A percentile compares a stretch with the other conserved stretches of the same genome.
phyloP scores from a whole-genome alignment of 129 eudicot species.

The Helichrysum umbraculigerum region DNA sequence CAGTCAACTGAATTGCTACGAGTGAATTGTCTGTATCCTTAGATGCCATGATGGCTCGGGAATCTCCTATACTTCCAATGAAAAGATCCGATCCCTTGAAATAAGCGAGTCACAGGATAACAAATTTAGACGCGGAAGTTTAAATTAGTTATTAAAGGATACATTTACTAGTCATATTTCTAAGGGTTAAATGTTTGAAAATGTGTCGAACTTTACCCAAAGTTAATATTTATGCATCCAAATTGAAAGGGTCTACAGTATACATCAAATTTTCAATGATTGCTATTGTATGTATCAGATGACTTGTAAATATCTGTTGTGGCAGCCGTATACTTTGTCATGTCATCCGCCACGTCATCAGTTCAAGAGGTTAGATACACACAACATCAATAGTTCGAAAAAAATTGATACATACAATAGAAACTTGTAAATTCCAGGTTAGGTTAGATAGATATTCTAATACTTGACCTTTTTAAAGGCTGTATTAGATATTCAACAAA shows the following conservation, averaged over 20 bases:
- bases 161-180: background rate
- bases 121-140: constrained; percentile 2
- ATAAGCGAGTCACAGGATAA: background rate
- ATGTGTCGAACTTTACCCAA: background rate
- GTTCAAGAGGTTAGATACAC: too few species aligned
- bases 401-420: background rate
- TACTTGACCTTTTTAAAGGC: background rate
- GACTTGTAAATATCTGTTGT: too few species aligned
- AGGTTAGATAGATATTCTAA: background rate
- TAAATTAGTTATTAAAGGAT: background rate
- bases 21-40: constrained; percentile 58
- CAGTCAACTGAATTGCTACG: constrained; percentile 84
- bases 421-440: background rate
- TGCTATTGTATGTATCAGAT: too few species aligned
- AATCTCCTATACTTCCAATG: constrained; percentile 92
- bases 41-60: constrained; percentile 92
- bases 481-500: constrained; percentile 1
- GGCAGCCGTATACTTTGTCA: too few species aligned
- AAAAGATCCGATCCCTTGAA: constrained; percentile 81
- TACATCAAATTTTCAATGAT: too few species aligned
- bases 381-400: too few species aligned
- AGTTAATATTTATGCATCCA: background rate
- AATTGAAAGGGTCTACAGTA: background rate
- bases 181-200: background rate
- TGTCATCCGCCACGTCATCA: too few species aligned